Conservation (phyloP, 139 green algal genomes). For the Marvania coccoides region DNA sequence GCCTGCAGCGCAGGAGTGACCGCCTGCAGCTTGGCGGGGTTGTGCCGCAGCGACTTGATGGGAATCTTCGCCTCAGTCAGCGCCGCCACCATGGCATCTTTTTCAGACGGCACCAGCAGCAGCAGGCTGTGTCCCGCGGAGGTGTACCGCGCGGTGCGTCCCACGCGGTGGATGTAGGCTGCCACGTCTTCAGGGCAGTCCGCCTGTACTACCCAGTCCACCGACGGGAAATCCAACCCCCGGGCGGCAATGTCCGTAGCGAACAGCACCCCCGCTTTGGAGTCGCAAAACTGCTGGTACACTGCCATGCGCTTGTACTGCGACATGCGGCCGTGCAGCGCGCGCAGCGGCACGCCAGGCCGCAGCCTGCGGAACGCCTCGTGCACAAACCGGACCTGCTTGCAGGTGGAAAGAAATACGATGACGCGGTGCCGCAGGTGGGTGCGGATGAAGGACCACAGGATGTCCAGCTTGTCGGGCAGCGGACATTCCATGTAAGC, state of each 20-base stretch:
- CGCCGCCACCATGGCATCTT: slow-evolving; percentile 42
- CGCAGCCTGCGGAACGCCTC: slow-evolving; percentile 86
- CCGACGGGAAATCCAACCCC: slow-evolving; percentile 88
- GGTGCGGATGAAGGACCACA: slow-evolving; percentile 94
- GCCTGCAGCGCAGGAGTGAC: slow-evolving; percentile 69
- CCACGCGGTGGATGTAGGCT: slow-evolving; percentile 92
- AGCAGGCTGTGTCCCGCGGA: slow-evolving; percentile 62
- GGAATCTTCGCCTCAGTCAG: slow-evolving; percentile 77
- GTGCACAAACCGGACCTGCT: slow-evolving; percentile 92
- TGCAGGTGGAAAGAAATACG: slow-evolving; percentile 95
- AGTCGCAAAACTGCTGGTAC: slow-evolving; percentile 79
- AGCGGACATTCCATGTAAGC: slow-evolving; percentile 63
- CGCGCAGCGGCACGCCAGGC: slow-evolving; percentile 78
- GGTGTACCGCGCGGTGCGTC: slow-evolving; percentile 69
- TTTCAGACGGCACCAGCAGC: slow-evolving; percentile 68
- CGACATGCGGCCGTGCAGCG: slow-evolving; percentile 93
- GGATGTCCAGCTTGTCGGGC: slow-evolving; percentile 81
- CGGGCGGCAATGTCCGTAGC: slow-evolving; percentile 95
- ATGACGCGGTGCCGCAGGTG: slow-evolving; percentile 74
- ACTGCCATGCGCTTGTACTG: slow-evolving; percentile 82
- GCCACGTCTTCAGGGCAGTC: slow-evolving; percentile 93
- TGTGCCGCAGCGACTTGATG: slow-evolving; percentile 67
- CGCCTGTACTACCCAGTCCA: slow-evolving; percentile 98
- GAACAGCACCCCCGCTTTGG: slow-evolving; percentile 78
- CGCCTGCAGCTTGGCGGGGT: slow-evolving; percentile 68